These are phyloP conservation scores for Daldinia childiae DNA, from an alignment of 495 filamentous ascomycete genomes.

Conservation along the genomic window DNA sequence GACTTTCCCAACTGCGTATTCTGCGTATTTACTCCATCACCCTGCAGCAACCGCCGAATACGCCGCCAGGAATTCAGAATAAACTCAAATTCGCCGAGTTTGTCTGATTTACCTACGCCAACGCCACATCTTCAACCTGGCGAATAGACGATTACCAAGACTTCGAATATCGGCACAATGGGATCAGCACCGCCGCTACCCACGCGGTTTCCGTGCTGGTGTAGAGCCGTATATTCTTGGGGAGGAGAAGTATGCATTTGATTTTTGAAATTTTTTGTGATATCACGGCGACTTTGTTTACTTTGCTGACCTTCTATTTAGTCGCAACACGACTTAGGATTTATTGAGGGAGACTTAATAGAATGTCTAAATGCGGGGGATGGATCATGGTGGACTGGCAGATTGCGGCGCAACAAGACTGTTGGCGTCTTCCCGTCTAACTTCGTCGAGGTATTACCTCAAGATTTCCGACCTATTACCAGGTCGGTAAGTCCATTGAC, in stretches of 20 bases:
- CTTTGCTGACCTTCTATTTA: conserved; percentile 46
- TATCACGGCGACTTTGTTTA: conserved; percentile 24
- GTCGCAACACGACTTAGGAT: conserved; percentile 92
- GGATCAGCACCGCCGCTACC: conserved; percentile 72
- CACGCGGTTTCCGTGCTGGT: conserved; percentile 93
- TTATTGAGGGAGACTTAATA: conserved; percentile 96
- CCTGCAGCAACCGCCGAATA: conserved; percentile 37
- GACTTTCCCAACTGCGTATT: conserved; percentile 11
- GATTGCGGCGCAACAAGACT: conserved; percentile 85
- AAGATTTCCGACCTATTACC: conserved; percentile 81
- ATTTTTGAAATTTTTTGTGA: conserved; percentile 14
- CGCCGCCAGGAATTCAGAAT: conserved; percentile 30
- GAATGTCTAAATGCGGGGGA: conserved; percentile 98
- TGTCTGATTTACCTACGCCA: conserved; percentile 18
- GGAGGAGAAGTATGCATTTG: conserved; percentile 78
- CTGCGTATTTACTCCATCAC: conserved; percentile 22
- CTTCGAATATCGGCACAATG: conserved; percentile 49
- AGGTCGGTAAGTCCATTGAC: conserved; percentile 80
- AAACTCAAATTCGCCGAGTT: conserved; percentile 20
- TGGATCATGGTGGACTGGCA: conserved; percentile 97
- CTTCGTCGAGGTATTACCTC: conserved; percentile 89
- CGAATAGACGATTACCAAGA: conserved; percentile 29
- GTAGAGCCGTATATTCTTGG: conserved; percentile 94
- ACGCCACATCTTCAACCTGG: conserved; percentile 33
- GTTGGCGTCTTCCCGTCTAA: conserved; percentile 96